Evolutionary conservation across 2,329 filamentous ascomycete genomes (phyloP), one percentile per base, ranked within the genome.

Genomic region (Helminthosporium solani): DNA sequence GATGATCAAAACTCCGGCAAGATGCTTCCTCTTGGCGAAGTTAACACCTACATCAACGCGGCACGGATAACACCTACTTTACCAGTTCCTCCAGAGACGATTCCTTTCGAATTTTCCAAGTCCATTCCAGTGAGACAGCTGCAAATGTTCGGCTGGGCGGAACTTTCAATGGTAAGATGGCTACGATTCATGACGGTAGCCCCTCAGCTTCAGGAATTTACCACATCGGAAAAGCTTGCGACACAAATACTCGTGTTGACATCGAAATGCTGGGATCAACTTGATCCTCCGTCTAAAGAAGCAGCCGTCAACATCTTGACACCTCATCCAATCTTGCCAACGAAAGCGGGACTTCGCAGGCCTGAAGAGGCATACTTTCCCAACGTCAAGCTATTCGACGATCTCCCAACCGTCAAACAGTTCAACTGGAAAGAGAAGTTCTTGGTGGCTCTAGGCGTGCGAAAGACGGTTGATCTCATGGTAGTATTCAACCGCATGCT

Each of bases 381-480:
- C 2, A 87, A 83, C n/a, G 94, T 99, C 30, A 94, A 90, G 66
- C 76, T 99, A 0, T 99, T 99, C 62, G 90, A 96, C 51, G 94
- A 99, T 65, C 76, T 99, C 14, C 91, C 94, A 0, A 85, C 86
- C 11, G 84, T 97, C 1, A 82, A 85, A 11, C 83, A 91, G 34
- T 83, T 69, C 38, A 82, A 84, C 25, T 81, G 96, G 11, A 97
- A 96, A 66, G 92, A 97, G 36, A 96, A 95, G 66, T 88, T 99
- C 51, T 72, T 99, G 34, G 74, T 80, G 2, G 82, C 88, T 2
- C 76, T 99, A 25, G 92, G 94, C 2, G 91, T 99, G 20, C 84
- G 94, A 48, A 97, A 97, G 73, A 99, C 94, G 0, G 85, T 99
- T 16, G 94, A 99, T 57, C 75, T 99, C 2, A 90, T 90, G 25